These are phyloP conservation scores for Penicillium aurantiogriseum DNA, from an alignment of 2,329 filamentous ascomycete genomes.

Conservation along the genomic window DNA sequence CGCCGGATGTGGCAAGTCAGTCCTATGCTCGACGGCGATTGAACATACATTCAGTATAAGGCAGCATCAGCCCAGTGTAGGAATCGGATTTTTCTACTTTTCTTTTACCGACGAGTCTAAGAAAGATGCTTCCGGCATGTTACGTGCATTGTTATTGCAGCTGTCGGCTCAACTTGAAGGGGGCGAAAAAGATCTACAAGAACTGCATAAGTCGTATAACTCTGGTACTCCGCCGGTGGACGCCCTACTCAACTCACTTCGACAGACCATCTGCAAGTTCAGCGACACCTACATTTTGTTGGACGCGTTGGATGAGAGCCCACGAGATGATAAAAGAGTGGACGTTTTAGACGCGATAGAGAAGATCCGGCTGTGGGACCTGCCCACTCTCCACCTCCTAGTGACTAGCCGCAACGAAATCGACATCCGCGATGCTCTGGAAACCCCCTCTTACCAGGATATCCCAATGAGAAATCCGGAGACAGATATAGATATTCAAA, in stretches of 20 bases:
- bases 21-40: conserved; percentile 33
- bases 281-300: conserved; percentile 7
- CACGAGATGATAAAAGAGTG: conserved; percentile 7
- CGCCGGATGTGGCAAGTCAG: conserved; percentile 34
- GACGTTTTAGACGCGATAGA: conserved; percentile 1
- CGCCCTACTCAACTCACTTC: not conserved
- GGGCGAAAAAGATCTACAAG: conserved; percentile 15
- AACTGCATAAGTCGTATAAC: conserved; percentile 1
- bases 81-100: conserved; percentile 21
- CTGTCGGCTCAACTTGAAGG: conserved; percentile 21
- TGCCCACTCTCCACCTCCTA: conserved; percentile 26
- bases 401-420: conserved; percentile 23
- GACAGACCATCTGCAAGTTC: not conserved
- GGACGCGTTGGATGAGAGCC: conserved; percentile 18
- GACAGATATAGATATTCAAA: conserved; percentile 23
- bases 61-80: conserved; percentile 9
- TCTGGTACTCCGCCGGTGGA: not conserved
- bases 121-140: conserved; percentile 21
- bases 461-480: conserved; percentile 3
- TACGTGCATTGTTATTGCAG: conserved; percentile 30
- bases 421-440: conserved; percentile 7
- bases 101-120: conserved; percentile 29
- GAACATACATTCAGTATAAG: conserved; percentile 20
- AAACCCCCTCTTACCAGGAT: not conserved
- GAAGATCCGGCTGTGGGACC: conserved; percentile 2